Base-by-base conservation (phyloP, 768 basidiomycete species). In the Pleurotus tuoliensis region DNA sequence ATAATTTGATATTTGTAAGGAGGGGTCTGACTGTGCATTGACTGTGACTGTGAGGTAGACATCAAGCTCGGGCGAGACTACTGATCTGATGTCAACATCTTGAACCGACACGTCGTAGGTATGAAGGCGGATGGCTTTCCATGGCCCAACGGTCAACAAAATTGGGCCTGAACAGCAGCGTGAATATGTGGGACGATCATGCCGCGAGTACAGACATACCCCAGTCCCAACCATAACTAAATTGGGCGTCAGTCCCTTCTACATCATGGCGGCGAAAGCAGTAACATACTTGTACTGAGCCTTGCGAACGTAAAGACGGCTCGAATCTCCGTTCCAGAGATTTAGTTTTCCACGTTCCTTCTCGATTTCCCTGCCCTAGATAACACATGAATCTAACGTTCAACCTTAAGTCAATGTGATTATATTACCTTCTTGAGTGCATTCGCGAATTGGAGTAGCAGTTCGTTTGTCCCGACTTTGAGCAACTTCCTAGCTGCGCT, bases 141-240 rank as follows among this genome's bases (percentile, higher is more conserved):
- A 96, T 22, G 94, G 94, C 12, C 94, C 95, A 44, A 80, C 73
- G 4, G 90, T 94, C 86, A 96, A 88, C 37, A 96, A 69, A 16
- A 93, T 70, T 20, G 94, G 94, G 54, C 92, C 88, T 88, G 61
- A 27, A 49, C 11, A 18, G 37, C 50, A 34, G 44, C 44, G 30
- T 34, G 8, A 34, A 34, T 11, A 34, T 11, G 30, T 34, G 30
- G 11, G 39, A 44, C 22, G 6, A 53, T 37, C 5, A 24, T 48
- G 50, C 56, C 39, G 16, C 4, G 39, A 25, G 13, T 6, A 51
- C 53, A 1, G 56, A 61, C 69, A 37, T 60, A 81, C 86, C 90
- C 92, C 92, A 94, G 65, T 94, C 92, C 92, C 92, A 93, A 16
- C 90, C 90, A 64, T 92, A 92, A 66, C 90, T 91, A 61, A 50